Evolutionary conservation across 1,284 basidiomycete species (phyloP), one percentile per base, ranked within the genome.

Genomic region (Cutaneotrichosporon cyanovorans): DNA sequence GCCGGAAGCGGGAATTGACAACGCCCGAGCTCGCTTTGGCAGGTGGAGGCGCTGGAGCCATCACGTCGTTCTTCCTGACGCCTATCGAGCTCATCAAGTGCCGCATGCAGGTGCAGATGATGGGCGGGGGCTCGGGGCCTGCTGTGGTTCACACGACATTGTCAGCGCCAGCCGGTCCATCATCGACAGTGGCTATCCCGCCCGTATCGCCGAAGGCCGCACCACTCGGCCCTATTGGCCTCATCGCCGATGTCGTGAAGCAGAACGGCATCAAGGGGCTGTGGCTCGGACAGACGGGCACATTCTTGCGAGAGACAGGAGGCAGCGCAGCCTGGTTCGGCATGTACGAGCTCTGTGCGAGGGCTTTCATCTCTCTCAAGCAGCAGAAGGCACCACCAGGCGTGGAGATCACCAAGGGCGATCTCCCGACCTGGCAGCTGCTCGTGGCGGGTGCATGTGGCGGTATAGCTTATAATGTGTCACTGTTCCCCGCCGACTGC

Each of bases 51-150:
- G 85, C 88, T 5, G 89, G 88, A n/a, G 77, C 82, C 3, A 76
- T 83, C 23, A 84, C 87, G 1, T 87, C 83, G 57, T 85, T 90
- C 65, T 77, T 92, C 46, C 72, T 92, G 81, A 92, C 88, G 1
- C 90, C 88, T 2, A 84, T 92, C 54, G 89, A 93, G 69, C 81
- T 90, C 47, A 80, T 93, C 59, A 93, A 93, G 74, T 92, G 88
- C 71, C 85, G 88, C 63, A 91, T 92, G 88, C 93, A 93, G 74
- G 88, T 92, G 4, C 87, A 92, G 70, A 86, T 89, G 79, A 77
- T 88, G 33, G 45, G 49, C 58, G 25, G 23, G 3, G 18, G 25
- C 8, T 28, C 40, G 2, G 37, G 40, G 3, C 32, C 41, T 10
- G 41, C 47, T 11, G 22, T 51, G 16, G 19, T 46, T 49, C 30